A percentile compares a stretch with the other conserved stretches of the same genome.
phyloP scores from a whole-genome alignment of 1,284 basidiomycete genomes.

The Moniliophthora roreri region DNA sequence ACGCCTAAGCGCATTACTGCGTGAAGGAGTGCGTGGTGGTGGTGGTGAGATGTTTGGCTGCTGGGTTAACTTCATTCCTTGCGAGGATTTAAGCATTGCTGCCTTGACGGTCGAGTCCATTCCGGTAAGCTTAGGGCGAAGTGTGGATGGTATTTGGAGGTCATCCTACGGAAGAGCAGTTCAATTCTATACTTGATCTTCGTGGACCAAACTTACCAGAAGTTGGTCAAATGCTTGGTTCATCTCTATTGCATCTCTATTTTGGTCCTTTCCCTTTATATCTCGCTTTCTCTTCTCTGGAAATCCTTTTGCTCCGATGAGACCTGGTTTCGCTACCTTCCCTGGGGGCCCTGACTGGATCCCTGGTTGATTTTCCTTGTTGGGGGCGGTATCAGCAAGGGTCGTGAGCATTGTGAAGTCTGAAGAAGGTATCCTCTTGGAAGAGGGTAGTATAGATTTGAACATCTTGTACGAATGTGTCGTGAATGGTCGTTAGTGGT shows the following conservation, averaged over 20 bases:
- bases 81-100: constrained; percentile 87
- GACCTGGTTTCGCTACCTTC: constrained; percentile 23
- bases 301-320: constrained; percentile 26
- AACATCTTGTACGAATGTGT: constrained; percentile 69
- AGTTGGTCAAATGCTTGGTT: constrained; percentile 72
- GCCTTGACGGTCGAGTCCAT: constrained; percentile 85
- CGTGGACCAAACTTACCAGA: constrained; percentile 44
- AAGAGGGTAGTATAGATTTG: constrained; percentile 67
- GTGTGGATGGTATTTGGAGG: constrained; percentile 76
- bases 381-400: constrained; percentile 40
- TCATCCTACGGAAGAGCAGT: constrained; percentile 57
- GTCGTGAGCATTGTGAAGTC: constrained; percentile 73
- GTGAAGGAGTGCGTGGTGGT: constrained; percentile 32
- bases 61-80: constrained; percentile 54
- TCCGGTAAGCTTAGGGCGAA: constrained; percentile 73
- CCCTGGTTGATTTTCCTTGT: constrained; percentile 66
- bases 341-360: constrained; percentile 14
- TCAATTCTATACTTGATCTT: neutral
- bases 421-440: constrained; percentile 54
- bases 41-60: constrained; percentile 35
- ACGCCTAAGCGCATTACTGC: constrained; percentile 48
- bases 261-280: constrained; percentile 34
- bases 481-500: neutral
- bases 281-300: constrained; percentile 43
- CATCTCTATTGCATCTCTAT: constrained; percentile 40